Base-by-base conservation (phyloP, 1,284 basidiomycete species). In the Puccinia novopanici region DNA sequence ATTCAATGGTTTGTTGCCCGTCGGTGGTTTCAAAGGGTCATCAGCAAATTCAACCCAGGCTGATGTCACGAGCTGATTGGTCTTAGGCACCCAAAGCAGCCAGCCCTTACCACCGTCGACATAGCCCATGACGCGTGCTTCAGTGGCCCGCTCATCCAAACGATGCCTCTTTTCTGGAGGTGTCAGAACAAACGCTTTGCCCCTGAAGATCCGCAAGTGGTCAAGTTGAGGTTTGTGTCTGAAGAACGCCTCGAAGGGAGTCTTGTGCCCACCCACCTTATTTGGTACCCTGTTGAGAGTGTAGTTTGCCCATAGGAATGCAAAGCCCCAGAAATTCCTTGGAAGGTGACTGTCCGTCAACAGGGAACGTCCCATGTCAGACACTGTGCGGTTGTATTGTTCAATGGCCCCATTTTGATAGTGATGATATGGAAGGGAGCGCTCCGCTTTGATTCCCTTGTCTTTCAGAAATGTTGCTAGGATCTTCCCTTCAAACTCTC, bases 391-490 rank as follows among this genome's bases (percentile, higher is more conserved):
- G 27, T 70, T 70, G 27, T 45, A 45, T 13, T 19, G 65, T 40
- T 70, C 17, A 19, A 70, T 70, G 3, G 34, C 27, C 22, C 67
- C 40, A 9, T 70, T 70, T 48, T 70, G 67, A 12, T 70, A 45
- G 37, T 70, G 67, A 22, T 48, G 50, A 17, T 67, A 67, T 2
- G 65, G 59, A 27, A 55, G 48, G 1, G 10, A 55, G 2, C 19
- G 10, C 57, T 74, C 72, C 17, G 45, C 30, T 22, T 40, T 74
- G 37, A 74, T 74, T 6, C 72, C 72, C 37, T 67, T 67, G 0
- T 27, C 3, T 19, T 48, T 50, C 2, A 67, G 15, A 22, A 50
- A 76, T 22, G 27, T 30, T 0, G 34, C 48, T 3, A 76, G 12
- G 19, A 57, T 30, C n/a, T 75, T 75, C 10, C 3, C 5, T 5